A percentile compares a stretch with the other conserved stretches of the same genome.
These are phyloP conservation scores for Xylaria palmicola DNA, from an alignment of 495 filamentous ascomycete species.

Conservation along the genomic window DNA sequence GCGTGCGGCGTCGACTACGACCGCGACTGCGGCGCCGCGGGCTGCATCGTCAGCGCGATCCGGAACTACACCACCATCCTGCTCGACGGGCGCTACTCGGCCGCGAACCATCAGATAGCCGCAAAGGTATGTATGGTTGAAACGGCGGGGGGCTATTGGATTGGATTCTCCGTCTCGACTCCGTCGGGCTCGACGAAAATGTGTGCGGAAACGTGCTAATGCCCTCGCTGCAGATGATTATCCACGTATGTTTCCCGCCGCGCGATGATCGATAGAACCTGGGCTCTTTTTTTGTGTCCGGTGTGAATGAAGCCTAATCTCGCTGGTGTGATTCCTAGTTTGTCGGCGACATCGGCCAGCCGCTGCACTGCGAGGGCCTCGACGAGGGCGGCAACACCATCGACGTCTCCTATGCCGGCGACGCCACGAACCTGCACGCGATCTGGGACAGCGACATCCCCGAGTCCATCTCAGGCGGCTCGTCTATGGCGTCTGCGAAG, in stretches of 20 bases:
- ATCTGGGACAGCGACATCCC: constrained; percentile 67
- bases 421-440: constrained; percentile 59
- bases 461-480: constrained; percentile 52
- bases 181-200: too few species aligned
- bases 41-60: constrained; percentile 62
- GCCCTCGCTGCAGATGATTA: constrained; percentile 43
- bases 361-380: constrained; percentile 60
- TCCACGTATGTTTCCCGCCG: constrained; percentile 50
- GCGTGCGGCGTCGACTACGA: constrained; percentile 55
- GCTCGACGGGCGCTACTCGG: constrained; percentile 18
- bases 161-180: too few species aligned
- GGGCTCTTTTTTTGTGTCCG: not conserved
- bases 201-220: constrained; percentile 5
- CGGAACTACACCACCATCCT: constrained; percentile 53
- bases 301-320: not conserved
- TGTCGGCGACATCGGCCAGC: constrained; percentile 63
- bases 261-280: too few species aligned
- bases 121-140: constrained; percentile 17
- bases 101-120: constrained; percentile 26
- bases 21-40: constrained; percentile 57
- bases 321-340: constrained; percentile 34
- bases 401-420: constrained; percentile 53
- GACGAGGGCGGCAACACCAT: constrained; percentile 61
- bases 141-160: not conserved
- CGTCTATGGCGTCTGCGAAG: constrained; percentile 34